These are phyloP conservation scores for Dispira parvispora DNA, from an alignment of 192 early-diverging fungal species.

Conservation along the genomic window DNA sequence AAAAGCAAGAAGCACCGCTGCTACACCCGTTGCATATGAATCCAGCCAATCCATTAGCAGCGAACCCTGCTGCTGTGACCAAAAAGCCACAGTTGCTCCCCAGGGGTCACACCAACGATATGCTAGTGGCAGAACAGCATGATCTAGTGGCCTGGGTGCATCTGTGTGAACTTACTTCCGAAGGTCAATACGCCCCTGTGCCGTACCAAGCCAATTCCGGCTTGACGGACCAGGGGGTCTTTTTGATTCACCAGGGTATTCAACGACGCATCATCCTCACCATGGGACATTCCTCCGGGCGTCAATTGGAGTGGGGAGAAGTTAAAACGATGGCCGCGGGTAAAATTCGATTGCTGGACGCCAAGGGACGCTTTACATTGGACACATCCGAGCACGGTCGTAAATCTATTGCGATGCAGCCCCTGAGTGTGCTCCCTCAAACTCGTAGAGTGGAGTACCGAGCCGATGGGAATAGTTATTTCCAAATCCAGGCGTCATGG, in stretches of 20 bases:
- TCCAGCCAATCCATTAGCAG: too few species aligned
- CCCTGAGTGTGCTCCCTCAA: slow-evolving; percentile 25
- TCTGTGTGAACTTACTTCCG: slow-evolving; percentile 39
- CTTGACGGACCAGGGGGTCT: slow-evolving; percentile 29
- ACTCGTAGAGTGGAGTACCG: slow-evolving; percentile 30
- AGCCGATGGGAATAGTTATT: slow-evolving; percentile 41
- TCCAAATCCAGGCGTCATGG: slow-evolving; percentile 43
- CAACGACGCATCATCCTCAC: slow-evolving; percentile 48
- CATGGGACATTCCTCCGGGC: slow-evolving; percentile 48
- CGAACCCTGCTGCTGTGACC: too few species aligned
- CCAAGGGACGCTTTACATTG: slow-evolving; percentile 30
- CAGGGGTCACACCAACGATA: slow-evolving; percentile 36
- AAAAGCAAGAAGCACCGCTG: too few species aligned
- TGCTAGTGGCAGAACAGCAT: slow-evolving; percentile 43
- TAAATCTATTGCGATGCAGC: slow-evolving; percentile 12
- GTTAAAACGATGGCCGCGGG: slow-evolving; percentile 12
- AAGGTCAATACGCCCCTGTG: slow-evolving; percentile 43
- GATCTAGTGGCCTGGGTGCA: slow-evolving; percentile 49
- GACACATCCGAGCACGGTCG: background rate
- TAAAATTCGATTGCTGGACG: slow-evolving; percentile 21
- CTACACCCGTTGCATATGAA: too few species aligned
- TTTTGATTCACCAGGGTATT: slow-evolving; percentile 53
- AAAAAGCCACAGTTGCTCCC: slow-evolving; percentile 16
- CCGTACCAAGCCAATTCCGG: slow-evolving; percentile 27
- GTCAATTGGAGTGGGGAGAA: slow-evolving; percentile 35